These are phyloP conservation scores for Oryza punctata DNA, from an alignment of 176 grass and related monocot genomes.

Conservation along the genomic window DNA sequence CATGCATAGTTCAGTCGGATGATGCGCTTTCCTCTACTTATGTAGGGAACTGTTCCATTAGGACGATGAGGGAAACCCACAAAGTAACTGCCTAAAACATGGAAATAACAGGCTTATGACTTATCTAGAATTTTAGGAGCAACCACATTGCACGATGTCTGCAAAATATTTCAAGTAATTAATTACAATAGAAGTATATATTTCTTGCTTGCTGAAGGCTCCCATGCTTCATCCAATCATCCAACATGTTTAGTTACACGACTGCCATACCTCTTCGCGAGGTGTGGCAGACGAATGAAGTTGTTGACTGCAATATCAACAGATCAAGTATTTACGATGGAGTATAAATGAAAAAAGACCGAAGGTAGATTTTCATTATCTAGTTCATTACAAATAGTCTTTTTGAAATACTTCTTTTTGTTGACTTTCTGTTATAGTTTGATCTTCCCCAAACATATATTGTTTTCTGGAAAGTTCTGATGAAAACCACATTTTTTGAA, in stretches of 20 bases:
- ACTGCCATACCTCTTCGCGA: constrained; percentile 29
- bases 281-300: background rate
- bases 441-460: background rate
- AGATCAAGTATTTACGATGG: background rate
- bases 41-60: background rate
- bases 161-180: background rate
- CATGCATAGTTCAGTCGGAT: background rate
- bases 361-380: too few species aligned
- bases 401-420: background rate
- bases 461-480: background rate
- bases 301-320: constrained; percentile 23
- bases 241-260: background rate
- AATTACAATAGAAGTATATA: background rate
- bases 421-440: background rate
- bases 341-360: background rate
- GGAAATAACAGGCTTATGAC: background rate
- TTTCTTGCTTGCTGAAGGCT: background rate
- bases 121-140: background rate
- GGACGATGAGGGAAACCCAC: background rate
- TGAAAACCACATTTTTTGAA: background rate
- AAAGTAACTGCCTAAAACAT: background rate
- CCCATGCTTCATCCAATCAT: background rate
- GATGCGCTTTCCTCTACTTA: too few species aligned
- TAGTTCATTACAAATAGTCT: background rate
- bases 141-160: too few species aligned